Conservation (phyloP, 2,329 filamentous ascomycete genomes). For the Ophiostoma novo-ulmi region DNA sequence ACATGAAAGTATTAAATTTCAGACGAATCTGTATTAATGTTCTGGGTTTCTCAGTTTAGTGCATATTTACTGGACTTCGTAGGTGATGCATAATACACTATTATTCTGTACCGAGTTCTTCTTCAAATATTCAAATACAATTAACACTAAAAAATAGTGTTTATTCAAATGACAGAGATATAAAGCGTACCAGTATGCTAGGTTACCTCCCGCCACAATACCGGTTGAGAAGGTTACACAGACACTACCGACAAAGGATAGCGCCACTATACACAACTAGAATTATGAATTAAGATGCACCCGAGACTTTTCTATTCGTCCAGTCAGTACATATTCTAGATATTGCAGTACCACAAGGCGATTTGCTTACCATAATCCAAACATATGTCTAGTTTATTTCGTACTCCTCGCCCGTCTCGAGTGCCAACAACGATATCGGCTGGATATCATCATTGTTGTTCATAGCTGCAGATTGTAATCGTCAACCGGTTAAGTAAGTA, state of each 20-base stretch:
- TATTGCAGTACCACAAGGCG: too few species aligned
- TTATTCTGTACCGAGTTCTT: too few species aligned
- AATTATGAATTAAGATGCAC: too few species aligned
- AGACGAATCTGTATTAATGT: too few species aligned
- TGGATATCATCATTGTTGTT: not conserved
- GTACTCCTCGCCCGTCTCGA: not conserved
- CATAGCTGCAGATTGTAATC: not conserved
- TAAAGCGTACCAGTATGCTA: conserved; percentile 21
- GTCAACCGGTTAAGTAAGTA: not conserved
- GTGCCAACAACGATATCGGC: not conserved
- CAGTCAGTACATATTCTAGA: not conserved
- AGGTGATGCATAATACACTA: too few species aligned
- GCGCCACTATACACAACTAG: conserved; percentile 13
- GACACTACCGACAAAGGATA: conserved; percentile 25
- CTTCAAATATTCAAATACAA: too few species aligned
- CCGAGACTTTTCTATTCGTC: not conserved
- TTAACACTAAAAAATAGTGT: too few species aligned
- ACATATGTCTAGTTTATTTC: not conserved
- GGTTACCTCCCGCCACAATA: conserved; percentile 22
- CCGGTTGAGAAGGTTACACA: conserved; percentile 23
- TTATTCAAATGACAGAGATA: not conserved
- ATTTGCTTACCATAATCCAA: not conserved
- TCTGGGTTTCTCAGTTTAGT: too few species aligned
- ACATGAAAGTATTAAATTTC: too few species aligned
- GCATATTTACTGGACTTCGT: too few species aligned